Conservation (phyloP, 306 rosid genomes). For the Trifolium subterraneum region DNA sequence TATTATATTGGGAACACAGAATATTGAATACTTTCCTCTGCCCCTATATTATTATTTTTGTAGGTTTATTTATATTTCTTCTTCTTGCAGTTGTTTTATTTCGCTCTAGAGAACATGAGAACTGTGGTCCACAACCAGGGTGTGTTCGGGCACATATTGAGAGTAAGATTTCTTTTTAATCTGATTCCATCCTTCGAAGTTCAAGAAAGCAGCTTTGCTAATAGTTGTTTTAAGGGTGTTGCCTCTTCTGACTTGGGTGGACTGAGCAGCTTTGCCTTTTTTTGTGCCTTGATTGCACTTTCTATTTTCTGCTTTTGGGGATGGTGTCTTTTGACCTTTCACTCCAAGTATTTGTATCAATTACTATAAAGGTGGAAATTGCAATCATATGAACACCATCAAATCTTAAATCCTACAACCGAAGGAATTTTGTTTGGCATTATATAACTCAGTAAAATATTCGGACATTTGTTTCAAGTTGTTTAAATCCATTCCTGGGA, state of each 20-base stretch:
- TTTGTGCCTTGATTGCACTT: slow-evolving; percentile 5
- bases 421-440: not conserved
- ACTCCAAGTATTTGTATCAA: slow-evolving; percentile 14
- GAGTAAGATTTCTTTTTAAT: slow-evolving; percentile 64
- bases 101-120: slow-evolving; percentile 94
- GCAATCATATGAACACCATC: slow-evolving; percentile 16
- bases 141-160: slow-evolving; percentile 96
- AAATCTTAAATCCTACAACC: slow-evolving; percentile 29
- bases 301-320: slow-evolving; percentile 19
- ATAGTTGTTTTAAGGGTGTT: slow-evolving; percentile 12
- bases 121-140: slow-evolving; percentile 95
- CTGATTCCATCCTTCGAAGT: slow-evolving; percentile 25
- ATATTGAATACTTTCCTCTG: slow-evolving; percentile 8
- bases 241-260: slow-evolving; percentile 18
- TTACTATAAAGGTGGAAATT: slow-evolving; percentile 8
- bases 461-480: not conserved
- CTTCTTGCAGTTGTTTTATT: slow-evolving; percentile 86
- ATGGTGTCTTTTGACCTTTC: not conserved
- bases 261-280: slow-evolving; percentile 21
- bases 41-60: slow-evolving; percentile 27
- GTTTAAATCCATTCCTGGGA: slow-evolving; percentile 1
- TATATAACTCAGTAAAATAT: slow-evolving; percentile 16
- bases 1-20: slow-evolving; percentile 16
- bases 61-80: slow-evolving; percentile 39
- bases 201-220: slow-evolving; percentile 31